Percentiles rank a stretch among this genome's conserved stretches.
Evolutionary conservation across 768 basidiomycete species (phyloP).

Genomic region (Mycena haematopus): DNA sequence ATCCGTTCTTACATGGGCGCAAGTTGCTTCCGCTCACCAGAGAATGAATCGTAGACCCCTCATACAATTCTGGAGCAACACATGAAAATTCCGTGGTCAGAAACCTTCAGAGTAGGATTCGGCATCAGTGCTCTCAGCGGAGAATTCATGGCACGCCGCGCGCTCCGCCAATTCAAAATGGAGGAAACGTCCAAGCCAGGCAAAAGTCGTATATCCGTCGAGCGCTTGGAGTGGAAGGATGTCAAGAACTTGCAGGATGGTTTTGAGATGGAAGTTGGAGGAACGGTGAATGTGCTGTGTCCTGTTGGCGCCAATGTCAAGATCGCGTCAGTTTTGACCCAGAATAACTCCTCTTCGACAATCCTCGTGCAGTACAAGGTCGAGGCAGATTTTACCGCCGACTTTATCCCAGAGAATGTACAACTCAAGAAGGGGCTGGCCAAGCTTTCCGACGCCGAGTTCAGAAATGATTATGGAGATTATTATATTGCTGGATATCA

Average conservation of each 20-base stretch:
- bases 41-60: not conserved
- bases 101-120: conserved; percentile 19
- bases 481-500: conserved; percentile 30
- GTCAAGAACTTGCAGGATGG: conserved; percentile 25
- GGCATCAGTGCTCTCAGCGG: conserved; percentile 32
- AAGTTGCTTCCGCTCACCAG: not conserved
- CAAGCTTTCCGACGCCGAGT: conserved; percentile 18
- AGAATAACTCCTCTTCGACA: conserved; percentile 12
- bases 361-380: conserved; percentile 29
- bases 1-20: not conserved
- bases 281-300: conserved; percentile 25
- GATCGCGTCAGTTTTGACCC: not conserved
- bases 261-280: conserved; percentile 26
- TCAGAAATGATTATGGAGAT: conserved; percentile 29
- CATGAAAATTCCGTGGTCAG: conserved; percentile 29
- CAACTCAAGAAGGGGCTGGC: conserved; percentile 20
- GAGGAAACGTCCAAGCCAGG: not conserved
- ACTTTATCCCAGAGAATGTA: conserved; percentile 16
- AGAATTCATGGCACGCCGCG: conserved; percentile 26
- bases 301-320: not conserved
- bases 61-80: conserved; percentile 14
- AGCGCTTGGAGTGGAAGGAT: conserved; percentile 26
- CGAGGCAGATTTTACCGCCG: conserved; percentile 17
- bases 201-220: conserved; percentile 7
- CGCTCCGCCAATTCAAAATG: conserved; percentile 10